phyloP scores from a whole-genome alignment of 345 rosid genomes.

The Eucalyptus tenuipes region DNA sequence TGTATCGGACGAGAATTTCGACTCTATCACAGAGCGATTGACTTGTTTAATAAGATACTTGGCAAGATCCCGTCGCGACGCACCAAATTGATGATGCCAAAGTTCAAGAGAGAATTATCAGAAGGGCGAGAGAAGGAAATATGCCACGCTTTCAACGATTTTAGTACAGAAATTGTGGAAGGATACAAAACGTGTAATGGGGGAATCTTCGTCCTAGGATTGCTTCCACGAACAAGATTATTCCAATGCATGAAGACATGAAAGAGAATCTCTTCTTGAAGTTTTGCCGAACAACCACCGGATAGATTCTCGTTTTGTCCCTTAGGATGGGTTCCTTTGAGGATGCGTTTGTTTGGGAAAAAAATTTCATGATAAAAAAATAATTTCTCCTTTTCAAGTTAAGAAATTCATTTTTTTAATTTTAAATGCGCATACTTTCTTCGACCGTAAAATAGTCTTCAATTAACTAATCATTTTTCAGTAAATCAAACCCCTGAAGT shows the following conservation, averaged over 20 bases:
- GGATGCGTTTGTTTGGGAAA: neutral
- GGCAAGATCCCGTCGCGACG: neutral
- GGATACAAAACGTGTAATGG: neutral
- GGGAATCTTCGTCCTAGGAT: neutral
- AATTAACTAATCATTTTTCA: neutral
- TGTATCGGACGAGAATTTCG: neutral
- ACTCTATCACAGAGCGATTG: neutral
- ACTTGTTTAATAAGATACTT: neutral
- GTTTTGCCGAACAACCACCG: neutral
- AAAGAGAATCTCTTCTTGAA: neutral
- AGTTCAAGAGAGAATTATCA: neutral
- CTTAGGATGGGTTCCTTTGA: neutral
- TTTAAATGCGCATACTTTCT: neutral
- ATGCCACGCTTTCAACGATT: neutral
- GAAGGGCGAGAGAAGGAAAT: neutral
- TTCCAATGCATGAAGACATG: neutral
- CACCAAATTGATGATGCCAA: neutral
- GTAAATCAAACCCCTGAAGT: neutral
- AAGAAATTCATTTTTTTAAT: neutral
- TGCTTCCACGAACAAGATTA: neutral
- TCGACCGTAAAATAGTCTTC: neutral
- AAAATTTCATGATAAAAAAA: neutral
- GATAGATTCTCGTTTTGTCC: neutral
- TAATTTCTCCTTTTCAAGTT: neutral
- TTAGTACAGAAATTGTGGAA: neutral